phyloP scores from a whole-genome alignment of 148 eudicot species.

The Silene uniflora region DNA sequence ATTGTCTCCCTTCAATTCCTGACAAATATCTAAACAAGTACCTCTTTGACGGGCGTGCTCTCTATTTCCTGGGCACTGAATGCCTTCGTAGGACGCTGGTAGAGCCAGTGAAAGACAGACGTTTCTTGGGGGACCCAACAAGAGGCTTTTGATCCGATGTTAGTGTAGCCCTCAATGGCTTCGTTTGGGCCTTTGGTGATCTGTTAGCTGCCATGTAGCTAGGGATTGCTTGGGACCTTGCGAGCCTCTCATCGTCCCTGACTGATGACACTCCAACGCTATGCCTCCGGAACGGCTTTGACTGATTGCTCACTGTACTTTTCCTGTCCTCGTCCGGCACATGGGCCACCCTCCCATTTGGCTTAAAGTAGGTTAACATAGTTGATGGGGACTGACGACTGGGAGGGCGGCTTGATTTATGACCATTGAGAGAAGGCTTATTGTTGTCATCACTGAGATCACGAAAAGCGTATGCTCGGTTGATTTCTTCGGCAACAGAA shows the following conservation, averaged over 20 bases:
- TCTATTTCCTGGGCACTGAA: constrained; percentile 57
- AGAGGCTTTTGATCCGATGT: constrained; percentile 33
- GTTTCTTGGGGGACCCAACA: constrained; percentile 51
- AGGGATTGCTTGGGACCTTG: constrained; percentile 47
- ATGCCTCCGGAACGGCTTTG: constrained; percentile 61
- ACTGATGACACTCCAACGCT: constrained; percentile 74
- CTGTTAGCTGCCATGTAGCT: constrained; percentile 58
- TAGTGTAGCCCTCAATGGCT: constrained; percentile 42
- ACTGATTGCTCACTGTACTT: constrained; percentile 47
- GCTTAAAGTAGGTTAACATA: constrained; percentile 34
- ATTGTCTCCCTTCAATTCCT: constrained; percentile 9
- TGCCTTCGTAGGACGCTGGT: constrained; percentile 49
- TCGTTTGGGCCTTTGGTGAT: constrained; percentile 48
- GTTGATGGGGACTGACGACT: constrained; percentile 55
- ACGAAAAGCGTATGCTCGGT: constrained; percentile 31
- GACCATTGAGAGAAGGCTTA: constrained; percentile 38
- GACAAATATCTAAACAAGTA: constrained; percentile 15
- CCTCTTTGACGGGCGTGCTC: constrained; percentile 31
- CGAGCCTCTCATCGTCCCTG: constrained; percentile 74
- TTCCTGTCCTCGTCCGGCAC: constrained; percentile 39
- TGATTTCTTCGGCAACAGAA: constrained; percentile 39
- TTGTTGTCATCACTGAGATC: constrained; percentile 25
- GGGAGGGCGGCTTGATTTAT: constrained; percentile 41
- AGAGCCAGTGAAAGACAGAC: constrained; percentile 54
- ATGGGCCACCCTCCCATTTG: constrained; percentile 20